A percentile compares a stretch with the other conserved stretches of the same genome.
Conservation (phyloP, 805 yeast genomes). For the Lipomyces oligophaga region DNA sequence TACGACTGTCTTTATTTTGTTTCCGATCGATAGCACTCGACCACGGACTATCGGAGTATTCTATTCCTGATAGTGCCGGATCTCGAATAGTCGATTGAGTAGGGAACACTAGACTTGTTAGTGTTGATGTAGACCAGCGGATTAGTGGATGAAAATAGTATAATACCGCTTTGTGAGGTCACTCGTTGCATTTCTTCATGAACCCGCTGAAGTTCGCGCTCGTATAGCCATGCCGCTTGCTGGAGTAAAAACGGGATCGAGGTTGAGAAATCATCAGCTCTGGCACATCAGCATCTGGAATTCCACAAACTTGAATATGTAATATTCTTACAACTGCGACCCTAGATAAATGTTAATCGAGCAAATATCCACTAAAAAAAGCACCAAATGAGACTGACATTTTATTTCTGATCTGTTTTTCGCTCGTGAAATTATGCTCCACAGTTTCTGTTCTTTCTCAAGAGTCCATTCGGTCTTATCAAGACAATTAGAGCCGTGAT, state of each 20-base stretch:
- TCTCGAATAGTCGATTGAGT: slow-evolving; percentile 10
- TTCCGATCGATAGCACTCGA: no score
- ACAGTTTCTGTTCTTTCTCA: slow-evolving; percentile 36
- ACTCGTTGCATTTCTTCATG: slow-evolving; percentile 35
- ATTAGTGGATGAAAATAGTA: no score
- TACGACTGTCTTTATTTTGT: no score
- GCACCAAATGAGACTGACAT: slow-evolving; percentile 36
- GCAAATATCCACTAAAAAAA: not conserved
- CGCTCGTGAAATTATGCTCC: slow-evolving; percentile 38
- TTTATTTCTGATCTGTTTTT: slow-evolving; percentile 36
- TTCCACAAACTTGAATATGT: slow-evolving; percentile 29
- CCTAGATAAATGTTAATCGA: slow-evolving; percentile 31
- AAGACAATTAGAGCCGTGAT: not conserved
- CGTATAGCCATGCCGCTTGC: slow-evolving; percentile 45
- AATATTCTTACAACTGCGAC: slow-evolving; percentile 36
- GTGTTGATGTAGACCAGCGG: no score
- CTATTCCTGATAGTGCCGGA: no score
- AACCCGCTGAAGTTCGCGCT: slow-evolving; percentile 39
- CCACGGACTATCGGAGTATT: no score
- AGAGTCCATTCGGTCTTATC: slow-evolving; percentile 35
- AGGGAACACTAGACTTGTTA: no score
- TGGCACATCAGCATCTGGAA: slow-evolving; percentile 19
- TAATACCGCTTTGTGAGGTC: slow-evolving; percentile 11
- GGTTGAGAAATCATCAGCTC: slow-evolving; percentile 39
- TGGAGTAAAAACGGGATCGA: slow-evolving; percentile 39